Base-by-base conservation (phyloP, 371 early-diverging fungal genomes). In the Coemansia sp. region DNA sequence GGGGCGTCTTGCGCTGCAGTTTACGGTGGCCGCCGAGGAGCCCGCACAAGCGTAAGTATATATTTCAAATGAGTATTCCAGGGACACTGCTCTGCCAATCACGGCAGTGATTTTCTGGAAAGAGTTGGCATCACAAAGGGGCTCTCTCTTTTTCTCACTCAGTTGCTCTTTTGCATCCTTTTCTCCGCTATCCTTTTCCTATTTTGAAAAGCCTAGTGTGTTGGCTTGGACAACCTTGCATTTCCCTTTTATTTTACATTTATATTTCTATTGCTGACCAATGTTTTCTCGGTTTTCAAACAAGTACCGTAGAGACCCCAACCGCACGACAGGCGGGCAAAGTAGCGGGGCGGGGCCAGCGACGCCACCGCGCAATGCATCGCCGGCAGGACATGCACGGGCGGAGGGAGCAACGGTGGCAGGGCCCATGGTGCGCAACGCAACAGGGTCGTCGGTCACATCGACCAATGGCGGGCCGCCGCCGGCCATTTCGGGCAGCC, bases 1-100 rank as follows among this genome's bases (percentile, higher is more conserved):
- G 60, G 97, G 97, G 55, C 91, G 93, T 62, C 80, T 92, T 21
- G 67, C 77, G 11, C 59, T 79, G 37, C 72, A 79, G 71, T 67
- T 79, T 34, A 69, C 59, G 24, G 57, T 69, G 14, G 51, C 39
- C 27, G 39, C 53, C 39, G 39, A 22, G 48, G 61, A 48, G 37
- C 21, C 55, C 4, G 10, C 61, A 10, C 11, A 48, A 62, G 63
- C 14, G 63, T 62, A 62, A 62, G 63, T 62, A 26, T 53, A 26
- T n/a, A 14, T 45, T 29, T 29, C 29, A 29, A 6, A 29, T 29
- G 29, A 29, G 53, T 14, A 52, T 24, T 52, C 27, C 53, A 52
- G 53, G 53, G 53, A 52, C 53, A 52, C 10, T 21, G 53, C 26
- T 52, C 13, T 51, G 51, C 31, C 61, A 48, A 27, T 24, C 31